Conservation (phyloP, 106 monocot genomes). For the Allium cepa region DNA sequence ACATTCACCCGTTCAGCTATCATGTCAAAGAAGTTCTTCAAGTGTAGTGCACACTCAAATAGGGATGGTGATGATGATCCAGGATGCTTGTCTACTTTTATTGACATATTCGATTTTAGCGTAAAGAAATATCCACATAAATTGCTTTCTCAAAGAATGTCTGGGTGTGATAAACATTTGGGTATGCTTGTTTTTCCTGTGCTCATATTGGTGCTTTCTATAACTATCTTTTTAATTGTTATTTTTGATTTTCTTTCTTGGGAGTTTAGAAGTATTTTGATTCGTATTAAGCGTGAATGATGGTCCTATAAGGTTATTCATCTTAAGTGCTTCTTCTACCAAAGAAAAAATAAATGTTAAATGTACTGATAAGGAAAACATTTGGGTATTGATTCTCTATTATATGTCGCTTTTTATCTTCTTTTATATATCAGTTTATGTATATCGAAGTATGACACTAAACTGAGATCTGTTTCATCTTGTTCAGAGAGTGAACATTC, state of each 20-base stretch:
- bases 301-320: background rate
- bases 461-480: background rate
- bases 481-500: slow-evolving; percentile 7
- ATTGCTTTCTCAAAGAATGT: slow-evolving; percentile 46
- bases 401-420: background rate
- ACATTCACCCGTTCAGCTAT: too few relatives aligned
- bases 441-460: background rate
- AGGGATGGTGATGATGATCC: slow-evolving; percentile 24
- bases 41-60: slow-evolving; percentile 5
- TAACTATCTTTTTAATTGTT: background rate
- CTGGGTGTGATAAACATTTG: slow-evolving; percentile 19
- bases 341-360: background rate
- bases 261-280: background rate
- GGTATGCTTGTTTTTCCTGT: slow-evolving; percentile 1
- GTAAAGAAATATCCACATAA: slow-evolving; percentile 24
- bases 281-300: background rate
- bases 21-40: slow-evolving; percentile 40
- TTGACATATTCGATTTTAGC: slow-evolving; percentile 59
- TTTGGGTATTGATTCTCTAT: background rate
- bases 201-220: background rate
- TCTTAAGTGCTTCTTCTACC: background rate
- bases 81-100: slow-evolving; percentile 64
- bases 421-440: background rate
- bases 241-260: background rate
- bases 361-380: too few relatives aligned